Evolutionary conservation across 2,329 filamentous ascomycete species (phyloP), one percentile per base, ranked within the genome.

Genomic region (Fusarium tjaetaba): DNA sequence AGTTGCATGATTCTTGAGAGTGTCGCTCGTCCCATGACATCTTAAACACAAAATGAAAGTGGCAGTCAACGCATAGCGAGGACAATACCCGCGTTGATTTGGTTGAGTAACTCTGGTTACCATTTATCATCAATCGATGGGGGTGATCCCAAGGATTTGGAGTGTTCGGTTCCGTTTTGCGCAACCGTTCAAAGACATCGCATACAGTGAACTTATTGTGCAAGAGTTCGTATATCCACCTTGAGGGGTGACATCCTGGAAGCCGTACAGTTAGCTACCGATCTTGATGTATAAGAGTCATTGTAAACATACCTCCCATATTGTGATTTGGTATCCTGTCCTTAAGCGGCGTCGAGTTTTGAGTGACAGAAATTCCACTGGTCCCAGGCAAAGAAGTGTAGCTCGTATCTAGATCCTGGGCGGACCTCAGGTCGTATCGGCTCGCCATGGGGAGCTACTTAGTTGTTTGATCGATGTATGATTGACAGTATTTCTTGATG

Each of bases 31-130:
- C 77, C 80, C 81, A 84, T 15, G 72, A 63, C 65, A 82, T 80
- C 30, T 79, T 82, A 72, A 85, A 81, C 57, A 85, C 77, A 58
- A 85, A 84, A 70, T 85, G 83, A 39, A 82, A 83, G 57, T 83
- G 82, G 56, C 84, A 85, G 51, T 83, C 80, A 18, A 84, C 75
- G 63, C 83, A 85, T 14, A 85, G 77, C 6, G 82, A 77, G 9
- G 83, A 84, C 4, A 85, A 61, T 5, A 81, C 38, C 5, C 76
- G 77, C 11, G 68, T 76, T 10, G 75, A 77, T 4, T 64, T 45
- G 34, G 78, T 77, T 3, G 67, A 75, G 38, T 76, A 81, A 68
- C 78, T 83, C 64, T 85, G 83, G 55, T 84, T 84, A 36, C 82
- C 83, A 56, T 83, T 83, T 65, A 83, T 80, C 22, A 80, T 79